phyloP scores from a whole-genome alignment of 2,329 filamentous ascomycete species.

The Bimuria novae-zelandiae region DNA sequence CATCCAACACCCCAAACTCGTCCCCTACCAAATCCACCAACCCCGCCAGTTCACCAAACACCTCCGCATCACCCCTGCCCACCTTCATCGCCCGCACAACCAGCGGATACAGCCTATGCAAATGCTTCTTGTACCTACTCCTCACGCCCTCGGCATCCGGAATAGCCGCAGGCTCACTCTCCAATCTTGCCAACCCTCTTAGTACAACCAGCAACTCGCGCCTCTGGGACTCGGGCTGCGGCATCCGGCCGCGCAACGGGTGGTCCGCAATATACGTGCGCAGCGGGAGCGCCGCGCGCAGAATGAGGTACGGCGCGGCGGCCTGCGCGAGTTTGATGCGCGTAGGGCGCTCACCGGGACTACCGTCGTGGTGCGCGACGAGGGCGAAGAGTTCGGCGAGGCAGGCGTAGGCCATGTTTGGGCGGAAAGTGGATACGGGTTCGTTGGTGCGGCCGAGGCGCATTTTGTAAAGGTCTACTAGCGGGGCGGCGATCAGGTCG shows the following conservation, averaged over 20 bases:
- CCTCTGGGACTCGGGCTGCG: slow-evolving; percentile 80
- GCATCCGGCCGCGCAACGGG: slow-evolving; percentile 83
- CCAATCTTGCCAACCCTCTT: slow-evolving; percentile 66
- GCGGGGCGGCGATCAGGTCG: slow-evolving; percentile 53
- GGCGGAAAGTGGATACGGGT: slow-evolving; percentile 66
- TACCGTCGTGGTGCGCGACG: slow-evolving; percentile 57
- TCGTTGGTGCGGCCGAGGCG: slow-evolving; percentile 75
- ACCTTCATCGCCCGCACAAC: slow-evolving; percentile 66
- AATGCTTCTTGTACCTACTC: slow-evolving; percentile 65
- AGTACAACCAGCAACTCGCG: slow-evolving; percentile 78
- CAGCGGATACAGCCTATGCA: slow-evolving; percentile 80
- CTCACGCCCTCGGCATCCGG: slow-evolving; percentile 50
- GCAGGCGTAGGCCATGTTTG: slow-evolving; percentile 77
- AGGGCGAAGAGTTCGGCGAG: slow-evolving; percentile 70
- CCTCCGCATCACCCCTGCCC: slow-evolving; percentile 65
- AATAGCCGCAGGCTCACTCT: slow-evolving; percentile 72
- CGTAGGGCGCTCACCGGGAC: slow-evolving; percentile 45
- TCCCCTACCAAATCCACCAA: slow-evolving; percentile 49
- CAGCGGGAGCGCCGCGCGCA: slow-evolving; percentile 80
- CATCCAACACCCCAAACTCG: slow-evolving; percentile 40
- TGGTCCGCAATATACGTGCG: slow-evolving; percentile 89
- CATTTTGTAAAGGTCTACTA: slow-evolving; percentile 66
- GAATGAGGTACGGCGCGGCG: slow-evolving; percentile 78
- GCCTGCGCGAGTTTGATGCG: slow-evolving; percentile 71
- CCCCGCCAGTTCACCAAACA: slow-evolving; percentile 51